Base-by-base conservation (phyloP, 345 rosid genomes). In the Abelmoschus esculentus region DNA sequence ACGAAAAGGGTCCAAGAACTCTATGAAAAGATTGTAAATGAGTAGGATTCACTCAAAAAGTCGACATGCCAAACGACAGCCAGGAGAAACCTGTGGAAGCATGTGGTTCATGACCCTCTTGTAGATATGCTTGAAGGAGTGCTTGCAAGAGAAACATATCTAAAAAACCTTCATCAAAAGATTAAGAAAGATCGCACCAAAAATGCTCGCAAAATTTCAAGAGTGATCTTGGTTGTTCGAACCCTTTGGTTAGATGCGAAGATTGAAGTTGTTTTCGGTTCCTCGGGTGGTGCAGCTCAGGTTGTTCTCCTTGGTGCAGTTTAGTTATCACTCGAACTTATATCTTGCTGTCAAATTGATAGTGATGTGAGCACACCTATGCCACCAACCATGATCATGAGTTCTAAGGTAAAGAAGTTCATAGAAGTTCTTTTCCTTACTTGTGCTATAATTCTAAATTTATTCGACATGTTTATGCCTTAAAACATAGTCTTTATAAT, bases 231-330 rank as follows among this genome's bases (percentile, higher is more conserved):
- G 15, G 96, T 97, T 0, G 86, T 93, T 61, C 80, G 96, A 77
- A 90, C 93, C 10, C 90, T 93, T 62, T 93, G 97, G 97, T 90
- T 93, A 60, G 97, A 93, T 70, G 79, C 96, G 4, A 87, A 81
- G 74, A 77, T 90, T 22, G 91, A 93, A 78, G 93, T 89, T 71
- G 93, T 89, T 70, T 1, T 22, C 4, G 75, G 71, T 68, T 89
- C 90, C 72, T 86, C 82, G 72, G 31, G 59, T 6, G 81, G 76
- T 46, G 87, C 77, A 26, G 55, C 93, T 1, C 97, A 90, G 68
- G 89, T 90, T 49, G 98, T 93, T 66, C 89, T 93, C 74, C 96
- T 93, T 19, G 96, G 97, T 61, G 96, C 98, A 90, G 98, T 97
- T 93, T 77, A 74, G 84, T 40, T 19, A n/a, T 53, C 38, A 36